Conservation (phyloP, 441 rosid species). For the Populus hybrid region DNA sequence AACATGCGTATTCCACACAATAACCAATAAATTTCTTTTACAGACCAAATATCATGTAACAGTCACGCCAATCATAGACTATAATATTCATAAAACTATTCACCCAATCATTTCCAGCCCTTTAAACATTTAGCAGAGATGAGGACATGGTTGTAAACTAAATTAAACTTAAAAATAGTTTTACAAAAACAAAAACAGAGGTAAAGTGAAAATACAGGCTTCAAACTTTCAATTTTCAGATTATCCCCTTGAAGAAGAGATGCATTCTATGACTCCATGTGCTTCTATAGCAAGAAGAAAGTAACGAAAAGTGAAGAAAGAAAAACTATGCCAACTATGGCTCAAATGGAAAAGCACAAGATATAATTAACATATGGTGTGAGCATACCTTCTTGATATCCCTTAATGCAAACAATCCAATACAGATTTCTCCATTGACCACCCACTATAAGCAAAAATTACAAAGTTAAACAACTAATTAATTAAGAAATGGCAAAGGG, state of each 20-base stretch:
- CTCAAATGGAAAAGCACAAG: conserved; percentile 1
- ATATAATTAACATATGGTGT: conserved; percentile 8
- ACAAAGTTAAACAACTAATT: not conserved
- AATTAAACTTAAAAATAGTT: not conserved
- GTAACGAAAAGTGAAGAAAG: not conserved
- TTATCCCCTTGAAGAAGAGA: not conserved
- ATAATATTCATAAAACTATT: not conserved
- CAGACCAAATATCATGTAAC: not conserved
- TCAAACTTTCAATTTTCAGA: not conserved
- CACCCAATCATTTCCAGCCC: not conserved
- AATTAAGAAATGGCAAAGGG: not conserved
- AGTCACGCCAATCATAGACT: too few species aligned
- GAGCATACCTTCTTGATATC: conserved; percentile 78
- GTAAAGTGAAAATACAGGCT: not conserved
- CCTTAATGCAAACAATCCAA: conserved; percentile 89
- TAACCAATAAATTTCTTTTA: not conserved
- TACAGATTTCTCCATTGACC: conserved; percentile 99
- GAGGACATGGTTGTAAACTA: not conserved
- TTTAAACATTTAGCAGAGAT: not conserved
- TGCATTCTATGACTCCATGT: not conserved
- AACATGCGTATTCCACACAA: not conserved
- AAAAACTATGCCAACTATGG: not conserved
- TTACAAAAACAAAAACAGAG: too few species aligned
- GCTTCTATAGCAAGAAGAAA: not conserved
- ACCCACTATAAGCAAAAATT: conserved; percentile 75